phyloP scores from a whole-genome alignment of 352 stramenopile genomes.

The Phytophthora cryptogea region DNA sequence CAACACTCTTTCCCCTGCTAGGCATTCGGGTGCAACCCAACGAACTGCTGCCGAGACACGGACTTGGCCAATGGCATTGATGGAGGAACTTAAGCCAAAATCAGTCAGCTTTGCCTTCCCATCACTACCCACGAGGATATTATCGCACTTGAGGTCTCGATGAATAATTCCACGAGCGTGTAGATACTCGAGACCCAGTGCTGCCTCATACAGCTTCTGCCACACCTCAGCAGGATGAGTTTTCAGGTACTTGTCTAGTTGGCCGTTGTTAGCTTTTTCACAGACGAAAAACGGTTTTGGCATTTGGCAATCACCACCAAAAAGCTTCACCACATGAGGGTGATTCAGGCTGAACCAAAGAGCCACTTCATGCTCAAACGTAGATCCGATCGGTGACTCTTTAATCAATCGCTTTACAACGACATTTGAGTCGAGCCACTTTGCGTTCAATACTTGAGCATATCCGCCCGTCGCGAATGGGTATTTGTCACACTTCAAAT shows the following conservation, averaged over 20 bases:
- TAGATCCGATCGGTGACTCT: neutral
- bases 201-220: slow-evolving; percentile 39
- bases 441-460: slow-evolving; percentile 7
- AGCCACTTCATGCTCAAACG: slow-evolving; percentile 25
- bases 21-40: too few species aligned
- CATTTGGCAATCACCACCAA: slow-evolving; percentile 34
- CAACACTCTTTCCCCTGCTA: too few species aligned
- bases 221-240: slow-evolving; percentile 10
- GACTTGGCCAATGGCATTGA: too few species aligned
- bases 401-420: slow-evolving; percentile 9
- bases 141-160: slow-evolving; percentile 85
- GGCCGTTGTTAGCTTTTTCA: slow-evolving; percentile 33
- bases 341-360: slow-evolving; percentile 43
- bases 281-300: slow-evolving; percentile 31
- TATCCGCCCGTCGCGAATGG: neutral
- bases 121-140: slow-evolving; percentile 71
- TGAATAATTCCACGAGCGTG: slow-evolving; percentile 67
- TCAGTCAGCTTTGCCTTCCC: too few species aligned
- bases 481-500: slow-evolving; percentile 4
- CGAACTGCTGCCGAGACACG: too few species aligned
- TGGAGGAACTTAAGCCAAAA: too few species aligned
- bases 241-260: slow-evolving; percentile 30
- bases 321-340: slow-evolving; percentile 43
- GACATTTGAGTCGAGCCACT: slow-evolving; percentile 20
- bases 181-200: slow-evolving; percentile 58